These are phyloP conservation scores for Ceratobasidium theobromae DNA, from an alignment of 1,284 basidiomycete species.

Conservation along the genomic window DNA sequence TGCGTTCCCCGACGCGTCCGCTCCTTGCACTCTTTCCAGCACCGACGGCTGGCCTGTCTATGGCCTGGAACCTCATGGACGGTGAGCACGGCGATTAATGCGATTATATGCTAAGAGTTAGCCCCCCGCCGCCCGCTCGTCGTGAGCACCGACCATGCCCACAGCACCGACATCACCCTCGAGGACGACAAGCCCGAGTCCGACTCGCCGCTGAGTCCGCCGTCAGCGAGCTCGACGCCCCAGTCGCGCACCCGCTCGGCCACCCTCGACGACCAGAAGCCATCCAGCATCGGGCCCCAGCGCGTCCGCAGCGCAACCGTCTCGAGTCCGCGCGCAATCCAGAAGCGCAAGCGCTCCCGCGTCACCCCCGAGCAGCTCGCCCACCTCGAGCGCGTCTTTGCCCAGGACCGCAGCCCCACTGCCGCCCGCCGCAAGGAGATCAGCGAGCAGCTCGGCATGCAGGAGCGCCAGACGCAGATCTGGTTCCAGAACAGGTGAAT, in stretches of 20 bases:
- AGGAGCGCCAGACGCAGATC: slow-evolving; percentile 81
- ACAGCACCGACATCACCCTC: slow-evolving; percentile 30
- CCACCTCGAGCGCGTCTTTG: slow-evolving; percentile 69
- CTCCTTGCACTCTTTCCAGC: no score
- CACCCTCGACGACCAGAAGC: slow-evolving; percentile 28
- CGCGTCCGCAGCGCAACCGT: slow-evolving; percentile 30
- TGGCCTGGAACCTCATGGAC: slow-evolving; percentile 42
- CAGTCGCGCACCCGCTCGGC: slow-evolving; percentile 31
- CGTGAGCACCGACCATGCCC: slow-evolving; percentile 18
- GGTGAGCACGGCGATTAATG: slow-evolving; percentile 36
- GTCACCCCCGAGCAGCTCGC: slow-evolving; percentile 74
- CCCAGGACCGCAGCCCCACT: slow-evolving; percentile 66
- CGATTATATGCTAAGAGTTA: background rate
- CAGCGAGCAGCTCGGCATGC: slow-evolving; percentile 72
- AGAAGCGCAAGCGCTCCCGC: slow-evolving; percentile 70
- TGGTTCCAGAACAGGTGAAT: slow-evolving; percentile 82
- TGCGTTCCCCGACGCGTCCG: slow-evolving; percentile 5
- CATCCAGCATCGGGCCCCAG: slow-evolving; percentile 21
- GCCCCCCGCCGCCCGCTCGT: no score
- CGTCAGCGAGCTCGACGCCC: slow-evolving; percentile 32
- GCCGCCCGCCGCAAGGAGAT: slow-evolving; percentile 70
- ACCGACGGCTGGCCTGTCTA: slow-evolving; percentile 23
- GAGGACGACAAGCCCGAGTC: no score
- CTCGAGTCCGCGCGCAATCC: slow-evolving; percentile 2
- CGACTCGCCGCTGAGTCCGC: slow-evolving; percentile 33